Evolutionary conservation across 805 yeast genomes (phyloP).

Genomic region (Grigorovia transvaalensis): DNA sequence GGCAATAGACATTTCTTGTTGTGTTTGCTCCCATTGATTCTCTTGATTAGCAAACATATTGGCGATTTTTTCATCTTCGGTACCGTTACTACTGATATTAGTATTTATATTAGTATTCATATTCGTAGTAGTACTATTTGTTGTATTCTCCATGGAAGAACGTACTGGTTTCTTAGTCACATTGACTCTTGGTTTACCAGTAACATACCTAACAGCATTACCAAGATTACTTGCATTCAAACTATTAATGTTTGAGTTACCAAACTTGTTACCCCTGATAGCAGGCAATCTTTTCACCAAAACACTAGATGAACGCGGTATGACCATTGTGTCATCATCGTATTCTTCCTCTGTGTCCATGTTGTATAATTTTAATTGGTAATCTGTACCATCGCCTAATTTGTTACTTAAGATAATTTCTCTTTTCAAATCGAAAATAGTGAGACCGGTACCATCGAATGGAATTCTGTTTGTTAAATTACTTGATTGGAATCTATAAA

Average conservation of each 20-base stretch:
- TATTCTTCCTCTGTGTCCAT: slow-evolving; percentile 68
- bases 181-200: slow-evolving; percentile 55
- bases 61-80: slow-evolving; percentile 82
- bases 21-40: slow-evolving; percentile 91
- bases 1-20: slow-evolving; percentile 79
- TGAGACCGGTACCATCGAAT: slow-evolving; percentile 94
- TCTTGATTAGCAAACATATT: slow-evolving; percentile 90
- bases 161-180: slow-evolving; percentile 20
- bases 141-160: slow-evolving; percentile 8
- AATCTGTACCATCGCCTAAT: slow-evolving; percentile 74
- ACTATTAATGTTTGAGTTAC: slow-evolving; percentile 9
- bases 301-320: slow-evolving; percentile 81
- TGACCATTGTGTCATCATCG: slow-evolving; percentile 80
- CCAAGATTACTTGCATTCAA: slow-evolving; percentile 35
- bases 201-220: slow-evolving; percentile 59
- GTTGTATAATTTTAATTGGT: slow-evolving; percentile 62
- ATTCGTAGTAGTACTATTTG: slow-evolving; percentile 12
- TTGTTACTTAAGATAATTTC: slow-evolving; percentile 78
- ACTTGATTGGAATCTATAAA: slow-evolving; percentile 79
- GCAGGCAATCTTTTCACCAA: slow-evolving; percentile 75
- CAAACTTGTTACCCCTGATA: slow-evolving; percentile 19
- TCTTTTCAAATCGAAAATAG: slow-evolving; percentile 87
- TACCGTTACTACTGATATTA: slow-evolving; percentile 31
- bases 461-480: slow-evolving; percentile 64
- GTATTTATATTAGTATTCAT: slow-evolving; percentile 5